phyloP scores from a whole-genome alignment of 495 filamentous ascomycete genomes.

The Friedmanniomyces simplex region DNA sequence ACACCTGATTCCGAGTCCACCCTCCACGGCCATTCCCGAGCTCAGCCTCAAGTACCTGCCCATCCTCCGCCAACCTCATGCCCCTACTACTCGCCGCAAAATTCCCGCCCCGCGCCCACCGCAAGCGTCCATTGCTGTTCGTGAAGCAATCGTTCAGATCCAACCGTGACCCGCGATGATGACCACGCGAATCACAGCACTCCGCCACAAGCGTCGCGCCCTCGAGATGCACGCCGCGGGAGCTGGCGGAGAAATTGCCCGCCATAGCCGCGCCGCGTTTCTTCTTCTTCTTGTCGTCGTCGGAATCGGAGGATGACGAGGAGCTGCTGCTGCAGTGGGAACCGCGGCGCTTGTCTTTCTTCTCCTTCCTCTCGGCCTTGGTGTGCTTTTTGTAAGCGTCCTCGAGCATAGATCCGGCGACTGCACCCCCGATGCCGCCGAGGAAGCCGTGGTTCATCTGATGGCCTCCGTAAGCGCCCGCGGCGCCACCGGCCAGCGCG shows the following conservation, averaged over 20 bases:
- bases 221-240: conserved; percentile 4
- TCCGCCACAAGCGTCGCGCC: conserved; percentile 2
- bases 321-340: background rate
- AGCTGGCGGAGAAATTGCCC: conserved; percentile 9
- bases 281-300: conserved; percentile 5
- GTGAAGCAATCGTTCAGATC: conserved; percentile 13
- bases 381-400: conserved; percentile 24
- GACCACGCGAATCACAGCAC: conserved; percentile 2
- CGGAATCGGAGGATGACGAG: conserved; percentile 14
- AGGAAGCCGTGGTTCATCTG: conserved; percentile 30
- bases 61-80: conserved; percentile 2
- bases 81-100: conserved; percentile 4
- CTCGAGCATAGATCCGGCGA: conserved; percentile 31
- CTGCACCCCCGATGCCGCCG: conserved; percentile 29
- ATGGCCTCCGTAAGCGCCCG: conserved; percentile 30
- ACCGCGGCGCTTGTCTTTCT: conserved; percentile 12
- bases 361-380: conserved; percentile 14
- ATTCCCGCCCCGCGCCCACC: conserved; percentile 1
- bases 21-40: conserved; percentile 5
- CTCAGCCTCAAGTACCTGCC: conserved; percentile 4
- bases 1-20: background rate
- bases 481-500: conserved; percentile 30
- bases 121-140: conserved; percentile 3
- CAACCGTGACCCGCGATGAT: conserved; percentile 1
- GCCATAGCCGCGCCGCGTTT: background rate